These are phyloP conservation scores for Cnidoscolus chayamansa DNA, from an alignment of 441 rosid genomes.

Conservation along the genomic window DNA sequence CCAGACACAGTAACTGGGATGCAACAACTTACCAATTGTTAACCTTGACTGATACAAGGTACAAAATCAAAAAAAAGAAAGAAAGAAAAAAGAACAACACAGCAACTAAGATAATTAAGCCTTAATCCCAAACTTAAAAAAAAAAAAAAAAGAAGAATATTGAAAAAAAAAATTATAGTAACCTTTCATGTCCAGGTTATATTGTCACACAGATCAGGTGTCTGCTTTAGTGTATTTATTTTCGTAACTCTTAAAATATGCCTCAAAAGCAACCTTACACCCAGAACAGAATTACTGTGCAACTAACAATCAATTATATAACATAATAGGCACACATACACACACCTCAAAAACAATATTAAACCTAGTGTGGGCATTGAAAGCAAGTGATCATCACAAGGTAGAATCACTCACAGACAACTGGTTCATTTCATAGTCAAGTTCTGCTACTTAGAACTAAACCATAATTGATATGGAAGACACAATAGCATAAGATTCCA, in stretches of 20 bases:
- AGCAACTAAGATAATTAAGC: not conserved
- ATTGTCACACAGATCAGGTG: not conserved
- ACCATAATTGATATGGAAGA: not conserved
- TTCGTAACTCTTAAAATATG: too few species aligned
- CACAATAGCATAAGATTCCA: not conserved
- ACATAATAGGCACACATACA: not conserved
- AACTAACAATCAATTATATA: not conserved
- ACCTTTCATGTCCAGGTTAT: not conserved
- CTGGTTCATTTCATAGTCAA: not conserved
- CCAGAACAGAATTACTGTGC: not conserved
- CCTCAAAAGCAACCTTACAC: not conserved
- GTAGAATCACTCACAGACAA: not conserved
- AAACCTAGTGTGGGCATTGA: not conserved
- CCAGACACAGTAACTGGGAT: not conserved
- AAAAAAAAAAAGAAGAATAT: too few species aligned
- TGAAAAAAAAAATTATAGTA: not conserved
- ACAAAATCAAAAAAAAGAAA: not conserved
- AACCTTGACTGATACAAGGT: not conserved
- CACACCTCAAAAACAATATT: not conserved
- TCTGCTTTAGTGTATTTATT: not conserved
- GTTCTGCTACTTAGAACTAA: not conserved
- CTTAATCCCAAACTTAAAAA: too few species aligned
- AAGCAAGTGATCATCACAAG: not conserved
- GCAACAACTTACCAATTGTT: not conserved
- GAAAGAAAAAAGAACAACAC: not conserved